Evolutionary conservation across 139 green algal species (phyloP).

Genomic region (Microglena sp.): DNA sequence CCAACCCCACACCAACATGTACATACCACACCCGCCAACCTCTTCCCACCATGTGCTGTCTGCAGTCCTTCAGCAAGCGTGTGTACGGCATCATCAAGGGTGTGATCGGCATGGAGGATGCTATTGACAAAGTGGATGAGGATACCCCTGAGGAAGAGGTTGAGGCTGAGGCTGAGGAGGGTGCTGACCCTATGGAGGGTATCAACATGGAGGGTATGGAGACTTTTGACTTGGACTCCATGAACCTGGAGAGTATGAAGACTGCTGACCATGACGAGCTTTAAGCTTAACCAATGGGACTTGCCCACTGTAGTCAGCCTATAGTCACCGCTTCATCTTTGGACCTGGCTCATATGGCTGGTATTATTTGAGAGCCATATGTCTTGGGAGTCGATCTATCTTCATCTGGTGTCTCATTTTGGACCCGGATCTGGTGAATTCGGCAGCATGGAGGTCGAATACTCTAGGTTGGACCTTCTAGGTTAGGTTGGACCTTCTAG

Average conservation of each 20-base stretch:
- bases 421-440: no score
- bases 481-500: no score
- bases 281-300: slow-evolving; percentile 6
- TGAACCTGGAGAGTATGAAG: neutral
- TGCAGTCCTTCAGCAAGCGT: slow-evolving; percentile 24
- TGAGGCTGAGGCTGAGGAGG: slow-evolving; percentile 7
- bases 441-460: no score
- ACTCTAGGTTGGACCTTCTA: no score
- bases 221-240: no score
- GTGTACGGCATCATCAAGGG: slow-evolving; percentile 24
- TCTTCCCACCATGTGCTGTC: no score
- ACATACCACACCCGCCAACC: no score
- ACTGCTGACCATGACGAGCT: neutral
- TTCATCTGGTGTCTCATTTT: no score
- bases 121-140: slow-evolving; percentile 17
- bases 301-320: no score
- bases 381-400: no score
- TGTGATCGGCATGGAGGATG: slow-evolving; percentile 13
- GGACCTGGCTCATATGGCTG: slow-evolving; percentile 29
- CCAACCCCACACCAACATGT: no score
- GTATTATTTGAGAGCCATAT: slow-evolving; percentile 80
- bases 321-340: no score
- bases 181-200: neutral
- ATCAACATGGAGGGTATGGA: neutral
- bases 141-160: neutral